Evolutionary conservation across 495 filamentous ascomycete genomes (phyloP), one percentile per base, ranked within the genome.

Genomic region (Penicillium odoratum): DNA sequence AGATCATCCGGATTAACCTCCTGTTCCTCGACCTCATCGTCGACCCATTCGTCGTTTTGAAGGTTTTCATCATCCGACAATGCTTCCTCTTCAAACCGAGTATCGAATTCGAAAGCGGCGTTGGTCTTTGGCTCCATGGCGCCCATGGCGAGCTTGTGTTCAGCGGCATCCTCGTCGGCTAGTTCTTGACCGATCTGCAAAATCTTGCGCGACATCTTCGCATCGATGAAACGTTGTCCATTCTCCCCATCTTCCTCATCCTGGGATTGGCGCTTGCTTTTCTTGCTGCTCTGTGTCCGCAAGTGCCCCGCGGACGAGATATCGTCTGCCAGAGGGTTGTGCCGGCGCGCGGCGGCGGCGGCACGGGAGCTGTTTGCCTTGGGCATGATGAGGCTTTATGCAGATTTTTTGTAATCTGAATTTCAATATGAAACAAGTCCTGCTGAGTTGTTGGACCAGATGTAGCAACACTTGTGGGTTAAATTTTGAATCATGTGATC

Each of bases 1-100:
- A 96, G 76, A 68, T 99, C 94, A 47, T 84, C 84, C n/a, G 93
- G 91, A 56, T 95, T 91, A 38, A 97, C 80, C 65, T 97, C 93
- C 78, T 87, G 34, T 70, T 91, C 86, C 69, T 93, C 89, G 1
- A 87, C 89, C 46, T 93, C 51, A 31, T 55, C 93, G 74, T 69
- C 81, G 61, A 69, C 84, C 84, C 72, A 88, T 72, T 69, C 69
- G 61, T 87, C 74, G 58, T 84, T 71, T 57, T 71, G 78, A 75
- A 66, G 73, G 36, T 83, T 83, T 34, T 84, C 82, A 46, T 87
- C 83, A 51, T 84, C 83, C 15, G 82, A 82, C 29, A 74, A 67
- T 18, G 69, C 72, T 44, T 83, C 82, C 4, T 81, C 77, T 13
- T 74, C 74, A 40, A 87, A 78, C 53, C 86, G 75, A 45, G 84